Conservation (phyloP, 2,329 filamentous ascomycete species). For the Dryadomyces quercivorus region DNA sequence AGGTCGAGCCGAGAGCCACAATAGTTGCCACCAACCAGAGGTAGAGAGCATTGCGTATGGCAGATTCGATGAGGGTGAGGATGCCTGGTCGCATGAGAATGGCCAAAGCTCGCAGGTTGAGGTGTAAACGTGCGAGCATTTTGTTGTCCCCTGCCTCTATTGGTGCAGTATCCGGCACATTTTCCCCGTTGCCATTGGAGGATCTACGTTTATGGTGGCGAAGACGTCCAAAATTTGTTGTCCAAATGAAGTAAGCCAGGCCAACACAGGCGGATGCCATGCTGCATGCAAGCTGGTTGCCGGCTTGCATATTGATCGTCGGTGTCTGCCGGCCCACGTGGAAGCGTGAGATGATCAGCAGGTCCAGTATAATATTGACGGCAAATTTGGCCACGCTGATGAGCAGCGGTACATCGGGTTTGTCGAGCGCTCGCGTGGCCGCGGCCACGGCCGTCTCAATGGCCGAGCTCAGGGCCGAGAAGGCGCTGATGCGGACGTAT, state of each 20-base stretch:
- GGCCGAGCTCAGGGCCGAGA: conserved; percentile 48
- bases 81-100: conserved; percentile 44
- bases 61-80: conserved; percentile 51
- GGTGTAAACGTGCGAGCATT: conserved; percentile 8
- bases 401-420: conserved; percentile 55
- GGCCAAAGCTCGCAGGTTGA: conserved; percentile 30
- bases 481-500: conserved; percentile 54
- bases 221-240: conserved; percentile 18
- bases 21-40: conserved; percentile 58
- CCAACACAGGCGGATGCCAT: conserved; percentile 41
- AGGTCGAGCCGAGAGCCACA: conserved; percentile 47
- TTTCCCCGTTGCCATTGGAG: neutral
- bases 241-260: conserved; percentile 45
- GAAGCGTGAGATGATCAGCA: conserved; percentile 54
- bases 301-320: conserved; percentile 51
- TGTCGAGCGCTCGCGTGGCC: conserved; percentile 52
- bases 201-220: conserved; percentile 1
- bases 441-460: conserved; percentile 50
- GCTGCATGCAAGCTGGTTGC: conserved; percentile 49
- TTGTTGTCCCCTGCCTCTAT: no score
- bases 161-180: no score
- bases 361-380: conserved; percentile 54
- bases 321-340: conserved; percentile 42
- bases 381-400: conserved; percentile 52
- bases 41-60: conserved; percentile 55